Evolutionary conservation across 2,329 filamentous ascomycete species (phyloP), one percentile per base, ranked within the genome.

Genomic region (Clarireedia hainanense): DNA sequence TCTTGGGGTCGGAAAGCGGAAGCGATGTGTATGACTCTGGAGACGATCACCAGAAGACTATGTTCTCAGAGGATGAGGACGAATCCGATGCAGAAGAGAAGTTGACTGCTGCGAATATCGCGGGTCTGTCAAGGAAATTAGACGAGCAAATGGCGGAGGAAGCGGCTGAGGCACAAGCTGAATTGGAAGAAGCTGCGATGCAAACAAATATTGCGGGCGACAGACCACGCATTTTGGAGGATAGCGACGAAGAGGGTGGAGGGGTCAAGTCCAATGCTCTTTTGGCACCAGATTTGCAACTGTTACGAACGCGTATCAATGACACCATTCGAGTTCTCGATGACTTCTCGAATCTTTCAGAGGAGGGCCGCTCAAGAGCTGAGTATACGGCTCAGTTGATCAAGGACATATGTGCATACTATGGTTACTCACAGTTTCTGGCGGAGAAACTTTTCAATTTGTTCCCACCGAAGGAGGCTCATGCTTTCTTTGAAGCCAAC

Each of bases 401-500:
- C 59, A 88, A 90, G 73, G 94, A 99, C 68, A 88, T 97, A 57
- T 96, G 91, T 75, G 83, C 87, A 55, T 99, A 99, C 78, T 99
- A 99, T 70, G 91, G 92, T 58, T 99, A 99, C 76, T 95, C 89
- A 3, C 83, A 87, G 39, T 97, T 87, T 74, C 80, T 99, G n/a
- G 94, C 91, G 4, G 89, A 96, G 73, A 99, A 97, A 78, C 84
- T 99, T 15, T 91, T 91, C 75, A 86, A 87, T 68, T 83, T 99
- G 6, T 97, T 99, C 74, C 84, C 91, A 1, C 89, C 94, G 0
- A 85, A 87, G 65, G 94, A 99, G 75, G 94, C 94, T 0, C 95
- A 97, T 65, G 91, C 91, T 54, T 99, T 99, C 74, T 97, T 99
- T 75, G 94, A 99, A 75, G 92, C 92, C 66, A 99, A 99, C 83